These are phyloP conservation scores for Takashimella koratensis DNA, from an alignment of 1,284 basidiomycete genomes.

Conservation along the genomic window DNA sequence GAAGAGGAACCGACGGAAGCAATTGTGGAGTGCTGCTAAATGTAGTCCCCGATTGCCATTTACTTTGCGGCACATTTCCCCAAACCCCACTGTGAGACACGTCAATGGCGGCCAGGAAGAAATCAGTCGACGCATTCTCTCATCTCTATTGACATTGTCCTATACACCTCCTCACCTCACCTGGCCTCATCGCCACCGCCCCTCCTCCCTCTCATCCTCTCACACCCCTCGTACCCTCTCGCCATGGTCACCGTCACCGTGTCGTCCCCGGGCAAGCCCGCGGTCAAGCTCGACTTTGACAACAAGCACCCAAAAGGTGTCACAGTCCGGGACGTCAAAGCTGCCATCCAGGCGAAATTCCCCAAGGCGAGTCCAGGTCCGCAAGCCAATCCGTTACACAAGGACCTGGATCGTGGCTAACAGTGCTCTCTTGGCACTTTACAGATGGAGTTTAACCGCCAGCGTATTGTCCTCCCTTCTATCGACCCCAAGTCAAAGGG, in stretches of 20 bases:
- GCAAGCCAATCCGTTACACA: neutral
- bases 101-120: too few species aligned
- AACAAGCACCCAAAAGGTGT: constrained; percentile 50
- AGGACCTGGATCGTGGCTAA: too few species aligned
- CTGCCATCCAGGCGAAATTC: constrained; percentile 46
- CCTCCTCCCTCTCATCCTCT: neutral
- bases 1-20: constrained; percentile 3
- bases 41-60: too few species aligned
- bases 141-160: too few species aligned
- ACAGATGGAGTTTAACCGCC: constrained; percentile 67
- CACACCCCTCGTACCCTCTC: neutral
- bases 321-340: constrained; percentile 50
- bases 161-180: too few species aligned
- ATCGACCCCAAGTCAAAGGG: constrained; percentile 30
- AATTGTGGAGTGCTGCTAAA: too few species aligned
- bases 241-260: constrained; percentile 63
- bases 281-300: constrained; percentile 58
- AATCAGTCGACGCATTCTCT: too few species aligned
- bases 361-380: constrained; percentile 57
- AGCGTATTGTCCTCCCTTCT: constrained; percentile 59
- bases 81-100: too few species aligned
- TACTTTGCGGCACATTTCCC: too few species aligned
- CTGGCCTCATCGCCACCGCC: neutral
- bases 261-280: constrained; percentile 55
- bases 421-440: neutral